Evolutionary conservation across 179 eudicot species (phyloP).

Genomic region (Camellia oleifera): DNA sequence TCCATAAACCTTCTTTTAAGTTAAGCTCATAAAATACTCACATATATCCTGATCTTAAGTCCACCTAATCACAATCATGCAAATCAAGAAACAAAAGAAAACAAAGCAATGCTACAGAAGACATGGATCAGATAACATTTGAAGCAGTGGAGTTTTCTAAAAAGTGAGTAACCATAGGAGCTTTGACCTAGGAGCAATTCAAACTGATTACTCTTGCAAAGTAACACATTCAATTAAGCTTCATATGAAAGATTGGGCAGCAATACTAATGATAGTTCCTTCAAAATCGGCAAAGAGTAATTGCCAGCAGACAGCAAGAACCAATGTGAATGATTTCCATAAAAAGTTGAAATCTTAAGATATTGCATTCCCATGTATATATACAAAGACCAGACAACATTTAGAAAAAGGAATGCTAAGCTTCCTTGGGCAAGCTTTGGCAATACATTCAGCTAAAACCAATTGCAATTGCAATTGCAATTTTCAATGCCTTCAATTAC

Average conservation of each 20-base stretch:
- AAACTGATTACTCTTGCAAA: not conserved
- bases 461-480: not conserved
- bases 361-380: not conserved
- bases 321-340: too few species aligned
- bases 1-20: not conserved
- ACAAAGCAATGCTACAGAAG: not conserved
- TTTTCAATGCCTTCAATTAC: not conserved
- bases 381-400: not conserved
- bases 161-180: not conserved
- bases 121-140: not conserved
- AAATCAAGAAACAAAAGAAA: not conserved
- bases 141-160: not conserved
- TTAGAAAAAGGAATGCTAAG: not conserved
- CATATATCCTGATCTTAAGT: not conserved
- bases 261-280: not conserved
- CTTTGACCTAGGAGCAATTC: not conserved
- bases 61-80: not conserved
- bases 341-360: not conserved
- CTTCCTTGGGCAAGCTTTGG: not conserved
- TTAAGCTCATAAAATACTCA: not conserved
- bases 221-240: not conserved
- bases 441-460: not conserved
- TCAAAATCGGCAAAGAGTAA: not conserved
- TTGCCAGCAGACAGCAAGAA: too few species aligned
- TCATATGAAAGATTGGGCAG: not conserved